These are phyloP conservation scores for Lepraria neglecta DNA, from an alignment of 495 filamentous ascomycete genomes.

Conservation along the genomic window DNA sequence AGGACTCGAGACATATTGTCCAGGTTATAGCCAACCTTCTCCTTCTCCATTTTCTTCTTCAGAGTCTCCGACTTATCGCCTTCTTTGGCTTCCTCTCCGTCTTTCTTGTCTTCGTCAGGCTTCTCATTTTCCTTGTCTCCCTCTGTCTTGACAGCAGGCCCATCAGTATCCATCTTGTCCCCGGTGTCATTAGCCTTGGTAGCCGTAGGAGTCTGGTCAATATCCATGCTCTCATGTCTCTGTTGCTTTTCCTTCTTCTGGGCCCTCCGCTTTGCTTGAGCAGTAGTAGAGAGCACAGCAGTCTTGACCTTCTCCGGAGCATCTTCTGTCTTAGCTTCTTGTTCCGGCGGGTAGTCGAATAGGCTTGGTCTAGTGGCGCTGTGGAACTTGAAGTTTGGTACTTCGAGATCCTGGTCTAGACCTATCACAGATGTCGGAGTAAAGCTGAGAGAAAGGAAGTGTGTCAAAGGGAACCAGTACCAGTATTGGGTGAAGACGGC, in stretches of 20 bases:
- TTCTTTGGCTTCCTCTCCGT: constrained; percentile 50
- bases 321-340: constrained; percentile 84
- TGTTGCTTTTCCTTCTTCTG: constrained; percentile 66
- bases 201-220: constrained; percentile 69
- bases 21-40: constrained; percentile 91
- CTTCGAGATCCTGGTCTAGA: constrained; percentile 85
- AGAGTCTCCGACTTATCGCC: constrained; percentile 37
- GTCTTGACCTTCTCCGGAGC: constrained; percentile 92
- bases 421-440: constrained; percentile 91
- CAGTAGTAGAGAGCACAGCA: constrained; percentile 91
- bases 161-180: constrained; percentile 90
- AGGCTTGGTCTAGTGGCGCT: constrained; percentile 89
- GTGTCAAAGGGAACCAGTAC: constrained; percentile 99
- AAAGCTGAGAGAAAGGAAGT: constrained; percentile 92
- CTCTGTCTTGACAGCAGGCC: constrained; percentile 54
- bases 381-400: constrained; percentile 94
- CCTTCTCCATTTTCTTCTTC: constrained; percentile 88
- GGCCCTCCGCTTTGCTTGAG: constrained; percentile 90
- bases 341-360: constrained; percentile 96
- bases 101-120: constrained; percentile 39
- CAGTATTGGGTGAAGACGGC: constrained; percentile 99
- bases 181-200: constrained; percentile 60
- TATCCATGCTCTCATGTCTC: constrained; percentile 76
- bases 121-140: constrained; percentile 62
- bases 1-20: constrained; percentile 96